Evolutionary conservation across 257 asterid species (phyloP), one percentile per base, ranked within the genome.

Genomic region (Solanum verrucosum): DNA sequence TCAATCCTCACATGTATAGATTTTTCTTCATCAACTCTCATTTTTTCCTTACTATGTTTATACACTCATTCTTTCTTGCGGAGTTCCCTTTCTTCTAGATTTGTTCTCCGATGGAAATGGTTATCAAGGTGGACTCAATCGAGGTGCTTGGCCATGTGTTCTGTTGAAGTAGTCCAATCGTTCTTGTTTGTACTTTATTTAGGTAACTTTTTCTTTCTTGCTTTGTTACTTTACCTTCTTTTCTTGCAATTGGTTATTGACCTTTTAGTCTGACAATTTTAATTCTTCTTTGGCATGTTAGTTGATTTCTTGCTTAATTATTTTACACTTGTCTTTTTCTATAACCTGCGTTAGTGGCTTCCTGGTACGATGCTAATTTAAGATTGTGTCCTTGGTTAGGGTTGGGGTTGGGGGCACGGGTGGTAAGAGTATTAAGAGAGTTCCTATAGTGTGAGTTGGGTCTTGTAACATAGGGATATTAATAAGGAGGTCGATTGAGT

Each of bases 11-110:
- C 12, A 20, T 3, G 67, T 20, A 20, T 59, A 59, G 12, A 0
- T 59, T 59, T 18, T 20, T 59, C 25, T 20, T 59, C 27, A 21
- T 59, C 25, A 20, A 2, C 67, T 59, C 67, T 59, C 12, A 59
- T 21, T 20, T 59, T 59, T 20, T 59, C 12, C 67, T 59, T 59
- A 59, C 67, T 59, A 7, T 20, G 27, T 21, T 20, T 3, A 59
- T 21, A 0, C 27, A 59, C 67, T 59, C 27, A 1, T 21, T 18
- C 11, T 56, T 56, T 59, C 4, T 59, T 59, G 12, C 0, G 0
- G 27, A 59, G 27, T 59, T 59, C 5, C 12, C 27, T 59, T 21
- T 21, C 25, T 59, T 59, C 12, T 59, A 59, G 5, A 59, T 59
- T 59, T 59, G 5, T 59, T 20, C 11, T 59, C 27, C 5, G 2